These are phyloP conservation scores for Metarhizium brunneum DNA, from an alignment of 2,329 filamentous ascomycete genomes.

Conservation along the genomic window DNA sequence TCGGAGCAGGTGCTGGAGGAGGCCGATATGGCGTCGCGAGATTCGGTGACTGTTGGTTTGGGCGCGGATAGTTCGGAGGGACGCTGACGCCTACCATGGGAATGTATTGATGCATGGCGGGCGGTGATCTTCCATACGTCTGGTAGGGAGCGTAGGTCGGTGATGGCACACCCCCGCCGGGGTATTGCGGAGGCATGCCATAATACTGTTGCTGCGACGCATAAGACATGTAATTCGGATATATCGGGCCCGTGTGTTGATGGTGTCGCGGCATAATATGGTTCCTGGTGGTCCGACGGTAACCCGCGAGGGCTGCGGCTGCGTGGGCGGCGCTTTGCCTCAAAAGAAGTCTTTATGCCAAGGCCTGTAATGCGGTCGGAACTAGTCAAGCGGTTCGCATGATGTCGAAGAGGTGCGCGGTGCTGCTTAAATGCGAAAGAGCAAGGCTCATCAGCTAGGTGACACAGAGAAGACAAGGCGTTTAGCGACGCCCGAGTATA, in stretches of 20 bases:
- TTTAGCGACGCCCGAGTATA: neutral
- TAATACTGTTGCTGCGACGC: slow-evolving; percentile 33
- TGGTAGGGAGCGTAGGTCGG: slow-evolving; percentile 40
- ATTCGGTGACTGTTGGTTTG: slow-evolving; percentile 41
- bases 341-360: no score
- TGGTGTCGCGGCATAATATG: slow-evolving; percentile 11
- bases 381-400: no score
- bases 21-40: slow-evolving; percentile 49
- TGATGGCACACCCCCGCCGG: slow-evolving; percentile 37
- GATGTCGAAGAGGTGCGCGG: neutral
- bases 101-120: slow-evolving; percentile 45
- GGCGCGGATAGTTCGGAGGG: slow-evolving; percentile 37
- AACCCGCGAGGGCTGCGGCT: no score
- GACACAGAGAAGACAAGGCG: neutral
- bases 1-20: slow-evolving; percentile 33
- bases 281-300: no score
- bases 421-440: neutral
- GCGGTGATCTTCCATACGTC: slow-evolving; percentile 38
- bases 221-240: slow-evolving; percentile 43
- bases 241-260: slow-evolving; percentile 38
- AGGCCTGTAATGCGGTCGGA: no score
- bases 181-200: slow-evolving; percentile 52
- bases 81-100: slow-evolving; percentile 39
- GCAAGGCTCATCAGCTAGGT: neutral
- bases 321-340: no score